A percentile compares a stretch with the other conserved stretches of the same genome.
These are phyloP conservation scores for Ambrosia artemisiifolia DNA, from an alignment of 129 eudicot species.

Conservation along the genomic window DNA sequence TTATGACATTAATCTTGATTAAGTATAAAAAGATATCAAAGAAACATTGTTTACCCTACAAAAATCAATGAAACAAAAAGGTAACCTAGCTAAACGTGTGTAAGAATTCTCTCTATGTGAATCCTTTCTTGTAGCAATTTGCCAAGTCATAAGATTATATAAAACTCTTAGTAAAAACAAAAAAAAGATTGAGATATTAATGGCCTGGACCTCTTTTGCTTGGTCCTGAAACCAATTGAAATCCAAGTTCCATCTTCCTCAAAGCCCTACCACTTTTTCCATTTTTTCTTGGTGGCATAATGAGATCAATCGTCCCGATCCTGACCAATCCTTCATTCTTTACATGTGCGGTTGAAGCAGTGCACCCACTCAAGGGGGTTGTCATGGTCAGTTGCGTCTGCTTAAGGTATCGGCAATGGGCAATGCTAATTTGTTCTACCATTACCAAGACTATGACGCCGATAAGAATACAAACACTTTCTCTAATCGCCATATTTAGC, in stretches of 20 bases:
- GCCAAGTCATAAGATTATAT: too few species aligned
- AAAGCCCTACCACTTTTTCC: neutral
- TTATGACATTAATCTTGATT: neutral
- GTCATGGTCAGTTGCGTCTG: neutral
- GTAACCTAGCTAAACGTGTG: neutral
- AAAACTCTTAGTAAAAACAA: neutral
- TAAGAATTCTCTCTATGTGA: neutral
- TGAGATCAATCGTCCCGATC: neutral
- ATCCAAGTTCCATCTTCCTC: neutral
- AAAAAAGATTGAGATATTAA: neutral
- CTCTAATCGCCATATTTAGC: neutral
- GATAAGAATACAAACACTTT: neutral
- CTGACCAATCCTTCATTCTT: neutral
- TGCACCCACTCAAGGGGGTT: neutral
- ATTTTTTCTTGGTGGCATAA: neutral
- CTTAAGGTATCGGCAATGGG: neutral
- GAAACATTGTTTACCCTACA: neutral
- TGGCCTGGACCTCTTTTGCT: constrained; percentile 26
- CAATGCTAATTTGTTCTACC: constrained; percentile 15
- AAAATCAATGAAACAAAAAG: neutral
- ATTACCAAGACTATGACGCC: constrained; percentile 1
- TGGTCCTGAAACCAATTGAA: constrained; percentile 6
- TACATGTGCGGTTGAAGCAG: neutral
- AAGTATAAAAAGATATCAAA: neutral
- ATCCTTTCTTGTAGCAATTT: neutral